Evolutionary conservation across 2,329 filamentous ascomycete genomes (phyloP), one percentile per base, ranked within the genome.

Genomic region (Hymenotorrendiella dingleyae): DNA sequence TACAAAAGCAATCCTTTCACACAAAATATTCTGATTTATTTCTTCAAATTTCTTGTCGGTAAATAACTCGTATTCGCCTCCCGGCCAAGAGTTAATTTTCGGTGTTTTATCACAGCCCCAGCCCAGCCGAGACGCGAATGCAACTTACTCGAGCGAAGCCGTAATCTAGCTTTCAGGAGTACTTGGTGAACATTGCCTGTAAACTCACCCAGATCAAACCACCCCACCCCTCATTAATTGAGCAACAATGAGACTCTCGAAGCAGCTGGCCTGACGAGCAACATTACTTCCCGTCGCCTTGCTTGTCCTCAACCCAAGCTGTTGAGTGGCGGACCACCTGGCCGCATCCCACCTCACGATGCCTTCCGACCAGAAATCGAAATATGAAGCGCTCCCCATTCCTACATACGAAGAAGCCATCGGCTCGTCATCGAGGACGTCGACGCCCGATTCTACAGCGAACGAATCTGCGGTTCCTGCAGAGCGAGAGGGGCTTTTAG

Each of bases 321-420:
- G 6, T 22, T 12, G n/a, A 44, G 14, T 43, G 37, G 33, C 19
- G 17, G 32, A 36, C 33, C 26, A 34, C 22, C 24, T 36, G 23
- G 30, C 39, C 22, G 37, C 47, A 17, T 40, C 30, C 33, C 29
- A 41, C 39, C 45, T 37, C 49, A 55, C 36, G 37, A 61, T 60
- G 55, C 62, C 34, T n/a, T 28, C 67, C 50, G 73, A 74, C 62
- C 68, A 76, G 62, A 79, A 79, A 57, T 64, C 64, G 54, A 69
- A 69, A 47, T 80, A 81, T 63, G 74, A 78, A 58, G 17, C 37
- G 5, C 37, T 40, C 8, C 37, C 86, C 23, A 91, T 93, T 61
- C 87, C 86, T 22, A 80, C 81, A 33, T 93, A 93, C 65, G 86
- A 91, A 64, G 86, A 94, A 68, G 86, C 87, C 50, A 75, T 77